Evolutionary conservation across 1,284 basidiomycete species (phyloP).

Genomic region (Cutaneotrichosporon sp.): DNA sequence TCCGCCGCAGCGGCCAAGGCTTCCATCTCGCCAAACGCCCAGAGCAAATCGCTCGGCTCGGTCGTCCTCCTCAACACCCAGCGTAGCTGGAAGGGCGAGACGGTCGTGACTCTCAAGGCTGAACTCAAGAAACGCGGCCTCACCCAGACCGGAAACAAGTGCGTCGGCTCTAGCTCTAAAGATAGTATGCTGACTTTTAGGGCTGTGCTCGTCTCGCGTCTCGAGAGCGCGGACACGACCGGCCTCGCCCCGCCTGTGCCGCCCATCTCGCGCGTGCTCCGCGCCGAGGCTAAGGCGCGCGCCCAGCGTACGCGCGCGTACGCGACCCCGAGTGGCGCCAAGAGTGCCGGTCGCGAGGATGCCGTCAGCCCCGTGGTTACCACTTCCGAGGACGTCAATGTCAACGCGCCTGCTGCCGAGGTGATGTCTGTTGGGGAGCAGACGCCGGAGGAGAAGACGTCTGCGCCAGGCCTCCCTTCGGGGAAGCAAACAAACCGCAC

Average conservation of each 20-base stretch:
- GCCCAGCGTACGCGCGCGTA: constrained; percentile 19
- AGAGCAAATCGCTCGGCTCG: constrained; percentile 58
- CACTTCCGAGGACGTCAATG: constrained; percentile 11
- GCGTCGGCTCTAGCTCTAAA: constrained; percentile 17
- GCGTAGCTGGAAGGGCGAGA: constrained; percentile 61
- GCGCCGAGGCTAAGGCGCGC: constrained; percentile 12
- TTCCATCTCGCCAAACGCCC: constrained; percentile 19
- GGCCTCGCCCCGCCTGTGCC: constrained; percentile 41
- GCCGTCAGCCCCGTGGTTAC: constrained; percentile 20
- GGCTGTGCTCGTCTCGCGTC: constrained; percentile 38
- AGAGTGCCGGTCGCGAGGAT: constrained; percentile 28
- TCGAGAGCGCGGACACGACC: constrained; percentile 42
- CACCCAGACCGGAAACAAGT: constrained; percentile 60
- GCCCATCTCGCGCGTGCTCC: constrained; percentile 20
- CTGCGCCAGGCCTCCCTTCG: constrained; percentile 45
- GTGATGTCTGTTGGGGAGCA: constrained; percentile 19
- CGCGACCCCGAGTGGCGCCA: constrained; percentile 28
- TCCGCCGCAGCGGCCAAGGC: constrained; percentile 22
- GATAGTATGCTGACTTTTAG: constrained; percentile 21
- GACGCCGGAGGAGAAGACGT: constrained; percentile 31
- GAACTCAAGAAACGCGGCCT: constrained; percentile 68
- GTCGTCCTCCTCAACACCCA: constrained; percentile 65
- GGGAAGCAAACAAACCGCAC: neutral
- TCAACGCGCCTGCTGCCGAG: constrained; percentile 14
- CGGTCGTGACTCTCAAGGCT: constrained; percentile 62